Evolutionary conservation across 1,139 yeast genomes (phyloP).

Genomic region (Groenewaldozyma auringiensis): DNA sequence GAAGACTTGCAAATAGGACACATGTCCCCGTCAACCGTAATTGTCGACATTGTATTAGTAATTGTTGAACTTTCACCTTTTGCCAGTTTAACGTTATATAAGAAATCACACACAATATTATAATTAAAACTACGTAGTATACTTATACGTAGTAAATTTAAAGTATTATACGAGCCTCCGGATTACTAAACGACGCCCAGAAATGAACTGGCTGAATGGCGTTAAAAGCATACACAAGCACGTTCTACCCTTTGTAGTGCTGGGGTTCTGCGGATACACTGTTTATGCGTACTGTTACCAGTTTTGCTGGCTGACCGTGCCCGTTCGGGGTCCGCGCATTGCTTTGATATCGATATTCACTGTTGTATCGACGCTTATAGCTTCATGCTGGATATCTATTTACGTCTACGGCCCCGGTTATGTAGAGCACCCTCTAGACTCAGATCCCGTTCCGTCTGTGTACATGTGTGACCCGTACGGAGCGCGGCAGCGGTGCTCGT

Average conservation of each 20-base stretch:
- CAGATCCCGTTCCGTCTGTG: slow-evolving; percentile 17
- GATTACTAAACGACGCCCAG: too few relatives aligned
- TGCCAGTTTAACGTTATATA: too few relatives aligned
- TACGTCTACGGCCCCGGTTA: slow-evolving; percentile 32
- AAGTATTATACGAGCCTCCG: too few relatives aligned
- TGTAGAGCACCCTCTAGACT: slow-evolving; percentile 10
- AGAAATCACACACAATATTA: too few relatives aligned
- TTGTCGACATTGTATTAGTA: too few relatives aligned
- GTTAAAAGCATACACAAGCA: not conserved
- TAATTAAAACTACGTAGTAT: too few relatives aligned
- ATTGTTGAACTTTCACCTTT: too few relatives aligned
- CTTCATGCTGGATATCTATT: slow-evolving; percentile 22
- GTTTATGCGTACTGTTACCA: slow-evolving; percentile 31
- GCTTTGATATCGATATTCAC: slow-evolving; percentile 26
- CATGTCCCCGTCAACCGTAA: slow-evolving; percentile 47
- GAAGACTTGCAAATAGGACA: slow-evolving; percentile 98
- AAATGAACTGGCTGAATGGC: too few relatives aligned
- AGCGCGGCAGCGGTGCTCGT: slow-evolving; percentile 53
- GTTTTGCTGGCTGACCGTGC: slow-evolving; percentile 28
- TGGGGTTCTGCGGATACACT: slow-evolving; percentile 27
- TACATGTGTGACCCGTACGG: slow-evolving; percentile 37
- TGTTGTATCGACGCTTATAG: slow-evolving; percentile 14
- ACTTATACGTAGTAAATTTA: too few relatives aligned
- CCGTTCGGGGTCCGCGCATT: slow-evolving; percentile 22
- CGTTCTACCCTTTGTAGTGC: slow-evolving; percentile 19